Percentiles rank a stretch among this genome's conserved stretches.
phyloP scores from a whole-genome alignment of 73 alveolate species.

The Paramecium octaurelia region DNA sequence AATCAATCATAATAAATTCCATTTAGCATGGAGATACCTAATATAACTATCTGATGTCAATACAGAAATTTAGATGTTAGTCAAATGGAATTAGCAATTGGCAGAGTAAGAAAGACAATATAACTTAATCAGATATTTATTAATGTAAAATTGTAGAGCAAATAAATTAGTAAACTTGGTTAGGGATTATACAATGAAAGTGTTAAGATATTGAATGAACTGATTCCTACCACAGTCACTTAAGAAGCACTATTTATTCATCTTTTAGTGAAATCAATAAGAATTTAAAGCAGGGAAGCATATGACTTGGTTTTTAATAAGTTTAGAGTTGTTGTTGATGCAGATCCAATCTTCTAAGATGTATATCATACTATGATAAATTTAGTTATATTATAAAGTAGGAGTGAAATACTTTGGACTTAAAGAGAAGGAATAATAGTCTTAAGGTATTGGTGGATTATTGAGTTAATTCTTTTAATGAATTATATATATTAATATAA shows the following conservation, averaged over 20 bases:
- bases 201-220: neutral
- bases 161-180: neutral
- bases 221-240: slow-evolving; percentile 4
- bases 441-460: neutral
- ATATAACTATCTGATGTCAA: neutral
- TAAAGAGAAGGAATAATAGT: neutral
- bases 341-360: neutral
- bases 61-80: neutral
- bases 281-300: slow-evolving; percentile 4
- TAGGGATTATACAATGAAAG: slow-evolving; percentile 9
- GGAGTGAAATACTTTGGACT: slow-evolving; percentile 43
- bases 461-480: slow-evolving; percentile 40
- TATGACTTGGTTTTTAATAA: neutral
- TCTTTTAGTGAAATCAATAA: neutral
- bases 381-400: slow-evolving; percentile 32
- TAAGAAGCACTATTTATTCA: neutral
- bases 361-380: neutral
- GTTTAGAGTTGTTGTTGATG: neutral
- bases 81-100: slow-evolving; percentile 1
- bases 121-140: slow-evolving; percentile 23
- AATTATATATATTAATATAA: neutral
- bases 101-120: neutral
- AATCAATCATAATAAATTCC: neutral
- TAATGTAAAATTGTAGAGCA: neutral
- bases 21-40: slow-evolving; percentile 44